Base-by-base conservation (phyloP, 805 yeast genomes). In the Ascoidea tarda region DNA sequence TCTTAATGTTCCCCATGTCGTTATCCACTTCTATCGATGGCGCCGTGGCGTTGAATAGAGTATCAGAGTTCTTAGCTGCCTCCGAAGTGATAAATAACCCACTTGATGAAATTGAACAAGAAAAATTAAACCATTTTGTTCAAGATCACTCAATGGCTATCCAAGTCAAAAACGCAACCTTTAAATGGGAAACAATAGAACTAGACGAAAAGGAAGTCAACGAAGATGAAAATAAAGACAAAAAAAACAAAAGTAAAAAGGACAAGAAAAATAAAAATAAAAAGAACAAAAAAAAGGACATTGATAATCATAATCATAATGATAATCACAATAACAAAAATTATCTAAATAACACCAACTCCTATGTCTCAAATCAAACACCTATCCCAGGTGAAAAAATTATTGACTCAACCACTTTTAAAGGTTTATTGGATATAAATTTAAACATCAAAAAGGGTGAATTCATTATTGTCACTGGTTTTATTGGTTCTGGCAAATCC, bases 401-500 rank as follows among this genome's bases (percentile, higher is more conserved):
- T 38, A 49, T 53, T 32, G 58, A 48, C 21, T 44, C 50, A 16
- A n/a, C 65, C 1, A 60, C 60, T 2, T 79, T 79, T 58, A 63
- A 69, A 6, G 80, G 82, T 1, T 69, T 82, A 48, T 56, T 62
- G 6, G 59, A 79, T 56, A 63, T 81, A 50, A 67, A 75, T 51
- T 59, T 84, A 16, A 59, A 67, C 0, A 69, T 84, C 54, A 64
- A 70, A 47, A 74, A 73, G 50, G 82, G 82, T 21, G 90, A 84
- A 62, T 81, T 86, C 53, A 68, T 86, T 6, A 84, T 84, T 54
- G 73, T 86, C 32, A 84, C 91, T 0, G 95, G 95, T 42, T 62
- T 79, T 2, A 84, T 86, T 59, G 95, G 95, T 1, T 72, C 84
- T 2, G 95, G 95, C 49, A 86, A 86, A 63, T 71, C 89, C 0